These are phyloP conservation scores for Phlyctochytrium arcticum DNA, from an alignment of 192 early-diverging fungal genomes.

Conservation along the genomic window DNA sequence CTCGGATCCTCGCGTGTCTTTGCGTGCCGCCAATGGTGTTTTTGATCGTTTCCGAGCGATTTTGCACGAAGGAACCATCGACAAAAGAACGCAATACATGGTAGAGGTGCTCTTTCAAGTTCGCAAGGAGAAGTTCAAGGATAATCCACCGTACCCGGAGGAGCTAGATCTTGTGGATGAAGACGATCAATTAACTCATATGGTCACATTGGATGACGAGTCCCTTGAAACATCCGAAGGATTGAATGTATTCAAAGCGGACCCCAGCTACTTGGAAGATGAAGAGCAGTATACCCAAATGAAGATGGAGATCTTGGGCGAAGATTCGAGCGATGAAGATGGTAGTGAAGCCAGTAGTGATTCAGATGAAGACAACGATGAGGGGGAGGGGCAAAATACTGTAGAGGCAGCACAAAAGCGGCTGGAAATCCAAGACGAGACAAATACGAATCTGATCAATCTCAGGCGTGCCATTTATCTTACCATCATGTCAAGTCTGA, in stretches of 20 bases:
- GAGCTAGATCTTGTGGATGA: conserved; percentile 90
- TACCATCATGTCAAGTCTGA: conserved; percentile 90
- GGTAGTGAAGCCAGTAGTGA: conserved; percentile 40
- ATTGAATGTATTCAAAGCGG: conserved; percentile 81
- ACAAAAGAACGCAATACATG: conserved; percentile 96
- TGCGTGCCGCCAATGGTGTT: conserved; percentile 73
- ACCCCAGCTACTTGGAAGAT: conserved; percentile 74
- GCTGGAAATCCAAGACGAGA: conserved; percentile 76
- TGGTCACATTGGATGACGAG: conserved; percentile 76
- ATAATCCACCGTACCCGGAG: conserved; percentile 68
- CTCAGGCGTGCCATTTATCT: conserved; percentile 92
- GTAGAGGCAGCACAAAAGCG: conserved; percentile 40
- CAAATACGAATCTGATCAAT: conserved; percentile 83
- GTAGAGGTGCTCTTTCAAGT: conserved; percentile 96
- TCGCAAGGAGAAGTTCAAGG: conserved; percentile 89
- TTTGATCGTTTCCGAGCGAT: conserved; percentile 91
- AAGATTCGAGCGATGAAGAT: conserved; percentile 43
- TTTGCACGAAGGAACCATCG: conserved; percentile 89
- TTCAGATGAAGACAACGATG: conserved; percentile 52
- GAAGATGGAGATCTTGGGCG: conserved; percentile 83
- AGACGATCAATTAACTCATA: conserved; percentile 93
- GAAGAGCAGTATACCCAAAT: conserved; percentile 80
- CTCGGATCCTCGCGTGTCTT: conserved; percentile 68
- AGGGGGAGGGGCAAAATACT: conserved; percentile 43
- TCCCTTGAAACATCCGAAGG: conserved; percentile 74